These are phyloP conservation scores for Tricholomella constricta DNA, from an alignment of 768 basidiomycete species.

Conservation along the genomic window DNA sequence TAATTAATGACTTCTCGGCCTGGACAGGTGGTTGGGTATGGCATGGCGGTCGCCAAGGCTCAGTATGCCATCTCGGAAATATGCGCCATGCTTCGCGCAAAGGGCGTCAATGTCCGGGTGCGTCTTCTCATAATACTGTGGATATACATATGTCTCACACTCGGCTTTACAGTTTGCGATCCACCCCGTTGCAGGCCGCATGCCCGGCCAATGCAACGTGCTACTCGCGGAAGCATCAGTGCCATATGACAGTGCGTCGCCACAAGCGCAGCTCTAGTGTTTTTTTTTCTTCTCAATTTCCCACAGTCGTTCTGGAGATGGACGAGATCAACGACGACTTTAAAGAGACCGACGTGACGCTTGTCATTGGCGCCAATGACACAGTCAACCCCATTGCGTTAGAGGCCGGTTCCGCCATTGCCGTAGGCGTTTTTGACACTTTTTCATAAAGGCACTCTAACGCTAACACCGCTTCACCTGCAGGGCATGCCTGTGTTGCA, in stretches of 20 bases:
- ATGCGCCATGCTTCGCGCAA: conserved; percentile 66
- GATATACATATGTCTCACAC: neutral
- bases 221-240: conserved; percentile 88
- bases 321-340: conserved; percentile 96
- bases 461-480: conserved; percentile 1
- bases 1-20: neutral
- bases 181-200: conserved; percentile 89
- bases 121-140: conserved; percentile 1
- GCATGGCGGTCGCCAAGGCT: conserved; percentile 92
- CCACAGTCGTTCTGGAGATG: conserved; percentile 84
- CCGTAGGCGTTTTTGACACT: conserved; percentile 38
- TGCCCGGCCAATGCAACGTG: conserved; percentile 95
- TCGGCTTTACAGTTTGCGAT: conserved; percentile 59
- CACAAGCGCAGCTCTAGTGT: neutral
- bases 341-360: conserved; percentile 82
- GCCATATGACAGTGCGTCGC: conserved; percentile 76
- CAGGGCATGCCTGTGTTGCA: conserved; percentile 92
- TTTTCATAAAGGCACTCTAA: neutral
- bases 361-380: conserved; percentile 91
- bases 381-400: conserved; percentile 91
- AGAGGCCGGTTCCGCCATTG: conserved; percentile 84
- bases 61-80: conserved; percentile 83
- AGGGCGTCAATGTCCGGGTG: conserved; percentile 75
- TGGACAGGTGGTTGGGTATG: conserved; percentile 80
- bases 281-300: neutral